phyloP scores from a whole-genome alignment of 805 yeast species.

The Wickerhamomyces chaumierensis region DNA sequence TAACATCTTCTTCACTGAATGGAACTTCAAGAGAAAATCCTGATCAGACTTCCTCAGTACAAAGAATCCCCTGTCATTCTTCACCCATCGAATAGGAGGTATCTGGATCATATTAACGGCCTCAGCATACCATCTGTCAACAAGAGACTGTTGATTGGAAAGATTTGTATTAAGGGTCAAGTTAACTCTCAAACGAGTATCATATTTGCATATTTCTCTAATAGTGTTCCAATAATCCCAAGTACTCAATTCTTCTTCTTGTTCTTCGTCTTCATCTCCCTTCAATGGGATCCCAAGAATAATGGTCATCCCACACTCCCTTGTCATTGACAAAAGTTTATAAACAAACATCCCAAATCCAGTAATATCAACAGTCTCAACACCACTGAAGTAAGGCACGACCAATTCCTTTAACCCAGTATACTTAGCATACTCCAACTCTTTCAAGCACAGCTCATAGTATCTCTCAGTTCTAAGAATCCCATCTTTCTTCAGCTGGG shows the following conservation, averaged over 20 bases:
- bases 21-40: conserved; percentile 31
- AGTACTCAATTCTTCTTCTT: conserved; percentile 37
- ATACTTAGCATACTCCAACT: conserved; percentile 45
- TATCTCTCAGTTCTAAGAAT: too few species aligned
- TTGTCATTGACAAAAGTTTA: background rate
- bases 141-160: too few species aligned
- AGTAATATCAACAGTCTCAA: background rate
- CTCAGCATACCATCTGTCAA: conserved; percentile 53
- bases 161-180: conserved; percentile 58
- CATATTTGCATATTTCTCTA: conserved; percentile 42
- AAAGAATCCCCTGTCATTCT: conserved; percentile 52
- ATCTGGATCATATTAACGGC: conserved; percentile 49
- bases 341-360: background rate
- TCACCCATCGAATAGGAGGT: conserved; percentile 43
- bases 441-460: conserved; percentile 21
- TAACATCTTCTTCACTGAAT: conserved; percentile 25
- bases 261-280: conserved; percentile 21
- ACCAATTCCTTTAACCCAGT: conserved; percentile 43
- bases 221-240: conserved; percentile 73
- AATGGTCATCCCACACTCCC: background rate
- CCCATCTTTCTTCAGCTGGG: too few species aligned
- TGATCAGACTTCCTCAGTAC: conserved; percentile 54
- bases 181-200: conserved; percentile 52
- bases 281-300: conserved; percentile 13
- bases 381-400: conserved; percentile 7